Base-by-base conservation (phyloP, 2,329 filamentous ascomycete genomes). In the Knufia fluminis region DNA sequence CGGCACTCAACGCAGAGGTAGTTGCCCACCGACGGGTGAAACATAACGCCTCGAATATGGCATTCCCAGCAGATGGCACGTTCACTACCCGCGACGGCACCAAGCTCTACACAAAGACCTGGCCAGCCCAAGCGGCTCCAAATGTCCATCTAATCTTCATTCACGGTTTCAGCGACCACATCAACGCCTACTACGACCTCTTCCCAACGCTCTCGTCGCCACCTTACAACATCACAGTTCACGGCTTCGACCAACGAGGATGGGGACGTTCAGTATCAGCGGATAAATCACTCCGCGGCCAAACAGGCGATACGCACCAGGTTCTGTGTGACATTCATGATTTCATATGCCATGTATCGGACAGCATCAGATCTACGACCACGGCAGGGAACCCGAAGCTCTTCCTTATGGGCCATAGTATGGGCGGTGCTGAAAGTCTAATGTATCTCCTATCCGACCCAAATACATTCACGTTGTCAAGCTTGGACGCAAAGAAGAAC, bases 341-440 rank as follows among this genome's bases (percentile, higher is more conserved):
- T 38, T 87, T 96, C 64, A 73, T 73, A 73, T 52, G 69, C 71
- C 26, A 76, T 83, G 54, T 69, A 82, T 3, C 74, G 74, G 8
- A 53, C 52, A 20, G 64, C 67, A 35, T 54, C 1, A 58, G 40
- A 52, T 60, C 32, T 59, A 63, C 22, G 53, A 66, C 20, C 60
- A 66, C 3, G 68, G 31, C 31, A 24, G 44, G 19, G 14, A 72
- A 31, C 51, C 52, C 35, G 57, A 64, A 8, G 0, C 62, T 94
- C 14, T 96, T 95, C 68, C 75, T 96, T 17, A 80, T 92, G 72
- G 90, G 90, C 47, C 88, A 95, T 67, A 89, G 83, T 19, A 95
- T 95, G 87, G 90, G 90, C 56, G 90, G 90, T 52, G 86, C 81
- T 20, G 77, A 94, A 66, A 77, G 82, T 4, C 70, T 94, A 7